Conservation (phyloP, 2,329 filamentous ascomycete species). For the Colletotrichum shisoi region DNA sequence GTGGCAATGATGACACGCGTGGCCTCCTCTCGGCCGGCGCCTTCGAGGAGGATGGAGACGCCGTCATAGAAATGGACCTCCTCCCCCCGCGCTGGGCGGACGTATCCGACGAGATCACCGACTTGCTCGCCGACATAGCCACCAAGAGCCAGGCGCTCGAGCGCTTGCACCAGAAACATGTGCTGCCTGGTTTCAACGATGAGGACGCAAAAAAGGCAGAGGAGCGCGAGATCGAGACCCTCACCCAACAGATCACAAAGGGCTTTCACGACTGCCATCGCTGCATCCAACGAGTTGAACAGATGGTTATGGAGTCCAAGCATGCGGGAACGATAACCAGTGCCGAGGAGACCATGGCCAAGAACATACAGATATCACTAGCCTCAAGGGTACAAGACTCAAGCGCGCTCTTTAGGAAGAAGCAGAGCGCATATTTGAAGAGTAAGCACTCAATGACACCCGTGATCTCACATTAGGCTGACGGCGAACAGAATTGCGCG, state of each 20-base stretch:
- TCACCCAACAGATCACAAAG: slow-evolving; percentile 90
- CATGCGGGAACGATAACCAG: slow-evolving; percentile 74
- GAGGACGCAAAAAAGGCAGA: slow-evolving; percentile 87
- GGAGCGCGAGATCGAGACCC: slow-evolving; percentile 85
- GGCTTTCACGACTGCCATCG: slow-evolving; percentile 90
- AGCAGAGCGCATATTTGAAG: slow-evolving; percentile 94
- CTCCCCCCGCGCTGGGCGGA: slow-evolving; percentile 96
- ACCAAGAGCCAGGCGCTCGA: slow-evolving; percentile 85
- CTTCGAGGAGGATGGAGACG: slow-evolving; percentile 87
- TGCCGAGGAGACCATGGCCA: slow-evolving; percentile 94
- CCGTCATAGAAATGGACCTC: slow-evolving; percentile 97
- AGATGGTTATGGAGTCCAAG: slow-evolving; percentile 83
- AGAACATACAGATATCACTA: slow-evolving; percentile 92
- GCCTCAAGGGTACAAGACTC: slow-evolving; percentile 89
- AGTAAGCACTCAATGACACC: slow-evolving; percentile 62
- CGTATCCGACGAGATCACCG: slow-evolving; percentile 89
- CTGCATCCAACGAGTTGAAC: slow-evolving; percentile 86
- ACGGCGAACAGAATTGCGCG: slow-evolving; percentile 70
- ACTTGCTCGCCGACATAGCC: slow-evolving; percentile 80
- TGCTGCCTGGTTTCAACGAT: slow-evolving; percentile 95
- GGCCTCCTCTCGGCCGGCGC: slow-evolving; percentile 84
- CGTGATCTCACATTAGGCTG: background rate
- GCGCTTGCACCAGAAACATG: slow-evolving; percentile 94
- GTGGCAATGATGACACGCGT: slow-evolving; percentile 64
- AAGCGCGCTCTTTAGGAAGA: slow-evolving; percentile 92